phyloP scores from a whole-genome alignment of 441 rosid genomes.

The Croton laevigatus region DNA sequence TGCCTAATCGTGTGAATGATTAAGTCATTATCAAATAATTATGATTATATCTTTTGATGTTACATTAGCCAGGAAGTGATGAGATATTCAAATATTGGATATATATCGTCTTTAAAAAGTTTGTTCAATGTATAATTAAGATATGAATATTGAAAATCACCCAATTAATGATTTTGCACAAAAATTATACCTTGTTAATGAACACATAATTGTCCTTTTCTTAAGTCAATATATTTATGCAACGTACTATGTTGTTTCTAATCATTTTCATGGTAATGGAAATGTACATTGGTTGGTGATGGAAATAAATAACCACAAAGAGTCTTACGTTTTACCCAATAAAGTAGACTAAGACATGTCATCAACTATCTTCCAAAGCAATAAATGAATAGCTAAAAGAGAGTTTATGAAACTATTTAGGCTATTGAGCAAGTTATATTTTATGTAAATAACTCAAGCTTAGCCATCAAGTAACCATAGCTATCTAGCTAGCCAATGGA shows the following conservation, averaged over 20 bases:
- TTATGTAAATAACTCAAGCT: constrained; percentile 15
- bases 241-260: background rate
- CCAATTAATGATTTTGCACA: too few species aligned
- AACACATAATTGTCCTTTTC: background rate
- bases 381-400: constrained; percentile 1
- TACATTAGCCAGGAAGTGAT: too few species aligned
- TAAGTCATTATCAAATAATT: too few species aligned
- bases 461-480: constrained; percentile 12
- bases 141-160: too few species aligned
- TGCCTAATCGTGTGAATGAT: too few species aligned
- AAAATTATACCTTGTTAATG: background rate
- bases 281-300: constrained; percentile 24
- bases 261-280: constrained; percentile 22
- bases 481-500: background rate
- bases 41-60: too few species aligned
- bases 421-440: background rate
- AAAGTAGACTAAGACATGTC: constrained; percentile 30
- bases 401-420: background rate
- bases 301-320: constrained; percentile 16
- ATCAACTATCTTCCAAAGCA: constrained; percentile 34
- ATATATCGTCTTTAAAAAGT: too few species aligned
- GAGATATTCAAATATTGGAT: too few species aligned
- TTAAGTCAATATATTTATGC: background rate
- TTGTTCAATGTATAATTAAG: too few species aligned
- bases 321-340: constrained; percentile 2